Base-by-base conservation (phyloP, 345 rosid genomes). In the Xanthoceras sorbifolium region DNA sequence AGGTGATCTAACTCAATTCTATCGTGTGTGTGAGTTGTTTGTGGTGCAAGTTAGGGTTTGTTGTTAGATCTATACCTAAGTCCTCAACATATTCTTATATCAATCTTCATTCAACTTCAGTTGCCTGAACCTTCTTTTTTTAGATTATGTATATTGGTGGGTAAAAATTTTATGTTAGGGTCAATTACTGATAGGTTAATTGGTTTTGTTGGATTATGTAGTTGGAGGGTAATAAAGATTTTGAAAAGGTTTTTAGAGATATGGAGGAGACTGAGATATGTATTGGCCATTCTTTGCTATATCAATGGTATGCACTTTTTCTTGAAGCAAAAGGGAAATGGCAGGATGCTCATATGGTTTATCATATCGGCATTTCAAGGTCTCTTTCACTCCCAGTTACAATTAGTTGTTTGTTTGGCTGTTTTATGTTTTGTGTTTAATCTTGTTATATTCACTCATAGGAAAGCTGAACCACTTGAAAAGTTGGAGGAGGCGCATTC, bases 281-380 rank as follows among this genome's bases (percentile, higher is more conserved):
- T 59, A 60, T 79, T 9, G 81, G 83, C 12, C 63, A 84, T 73
- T 79, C 93, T 22, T 77, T 81, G 75, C 92, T 91, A 54, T 96
- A 96, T 80, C 95, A 92, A 79, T 83, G 92, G 89, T 93, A 85
- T 64, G 97, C 98, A 20, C 60, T 80, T 36, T 86, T 93, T 71
- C 97, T 96, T 36, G 98, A 96, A 85, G 85, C 85, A 29, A 93
- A 88, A 81, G 97, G 89, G 81, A 83, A 82, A 61, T 91, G 93
- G 93, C 79, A 64, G 64, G 88, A 88, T 69, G 95, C 97, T 25
- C 60, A 85, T 73, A 76, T 50, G 79, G 90, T 91, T 78, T 93
- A 92, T 84, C 90, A 82, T 70, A 84, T 79, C 70, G 99, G 98
- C 63, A 90, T 96, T 75, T 80, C 81, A 60, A 91, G 97, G 99